phyloP scores from a whole-genome alignment of 371 early-diverging fungal genomes.

The Mucor ambiguus region DNA sequence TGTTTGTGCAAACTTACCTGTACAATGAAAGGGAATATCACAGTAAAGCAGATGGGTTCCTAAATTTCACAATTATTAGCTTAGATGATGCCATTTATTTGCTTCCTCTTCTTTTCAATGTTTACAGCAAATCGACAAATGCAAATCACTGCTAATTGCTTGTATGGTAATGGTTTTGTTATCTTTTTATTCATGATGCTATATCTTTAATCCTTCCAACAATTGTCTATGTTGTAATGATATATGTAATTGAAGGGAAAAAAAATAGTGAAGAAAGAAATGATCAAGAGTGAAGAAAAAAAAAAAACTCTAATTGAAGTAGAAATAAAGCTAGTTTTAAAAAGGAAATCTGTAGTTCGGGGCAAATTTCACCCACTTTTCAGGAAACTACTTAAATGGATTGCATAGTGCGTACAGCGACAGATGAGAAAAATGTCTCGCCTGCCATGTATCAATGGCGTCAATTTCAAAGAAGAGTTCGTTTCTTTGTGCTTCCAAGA shows the following conservation, averaged over 20 bases:
- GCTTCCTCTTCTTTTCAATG: background rate
- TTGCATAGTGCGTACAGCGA: background rate
- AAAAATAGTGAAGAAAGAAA: conserved; percentile 3
- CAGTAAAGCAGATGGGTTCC: conserved; percentile 66
- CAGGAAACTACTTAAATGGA: background rate
- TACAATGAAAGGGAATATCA: conserved; percentile 62
- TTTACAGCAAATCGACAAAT: conserved; percentile 48
- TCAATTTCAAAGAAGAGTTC: background rate
- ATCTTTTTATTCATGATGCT: conserved; percentile 15
- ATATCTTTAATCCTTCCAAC: background rate
- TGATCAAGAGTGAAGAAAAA: background rate
- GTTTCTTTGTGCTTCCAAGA: background rate
- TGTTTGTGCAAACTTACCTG: conserved; percentile 31
- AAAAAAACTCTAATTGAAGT: background rate
- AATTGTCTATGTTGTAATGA: background rate
- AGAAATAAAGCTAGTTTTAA: background rate
- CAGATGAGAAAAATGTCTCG: background rate
- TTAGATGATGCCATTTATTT: background rate
- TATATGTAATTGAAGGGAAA: conserved; percentile 3
- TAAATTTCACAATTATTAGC: conserved; percentile 36
- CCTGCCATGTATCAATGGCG: background rate
- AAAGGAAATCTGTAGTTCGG: background rate
- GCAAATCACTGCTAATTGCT: conserved; percentile 60
- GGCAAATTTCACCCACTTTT: conserved; percentile 6
- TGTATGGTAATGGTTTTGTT: conserved; percentile 52